Conservation (phyloP, 2,329 filamentous ascomycete species). For the Colletotrichum cereale region DNA sequence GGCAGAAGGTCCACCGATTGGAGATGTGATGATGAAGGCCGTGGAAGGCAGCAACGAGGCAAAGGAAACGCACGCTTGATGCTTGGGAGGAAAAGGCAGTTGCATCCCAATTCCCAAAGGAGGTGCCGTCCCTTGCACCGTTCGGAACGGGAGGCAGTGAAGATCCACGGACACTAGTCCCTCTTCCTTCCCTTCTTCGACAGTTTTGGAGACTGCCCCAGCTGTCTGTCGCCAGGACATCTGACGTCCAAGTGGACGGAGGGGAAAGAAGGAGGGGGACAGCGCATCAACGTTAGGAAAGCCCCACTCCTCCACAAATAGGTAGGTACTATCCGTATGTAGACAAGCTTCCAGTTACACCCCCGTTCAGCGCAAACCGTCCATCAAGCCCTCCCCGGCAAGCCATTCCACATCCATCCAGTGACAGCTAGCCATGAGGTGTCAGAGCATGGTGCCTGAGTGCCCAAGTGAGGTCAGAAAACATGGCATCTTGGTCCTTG, state of each 20-base stretch:
- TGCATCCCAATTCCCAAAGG: conserved; percentile 1
- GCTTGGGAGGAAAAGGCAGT: background rate
- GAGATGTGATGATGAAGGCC: background rate
- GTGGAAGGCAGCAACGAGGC: background rate
- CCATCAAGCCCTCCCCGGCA: conserved; percentile 2
- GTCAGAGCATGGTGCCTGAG: conserved; percentile 5
- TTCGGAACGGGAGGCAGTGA: background rate
- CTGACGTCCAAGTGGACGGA: conserved; percentile 20
- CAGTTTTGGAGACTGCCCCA: background rate
- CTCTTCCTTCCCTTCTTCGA: background rate
- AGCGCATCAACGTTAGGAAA: conserved; percentile 26
- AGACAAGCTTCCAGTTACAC: conserved; percentile 8
- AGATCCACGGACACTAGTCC: background rate
- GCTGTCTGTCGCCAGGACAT: background rate
- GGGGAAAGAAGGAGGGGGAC: conserved; percentile 6
- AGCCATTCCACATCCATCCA: background rate
- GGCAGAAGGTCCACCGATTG: background rate
- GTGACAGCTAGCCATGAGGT: conserved; percentile 5
- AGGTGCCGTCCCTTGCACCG: background rate
- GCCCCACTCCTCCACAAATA: conserved; percentile 20
- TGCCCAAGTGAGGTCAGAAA: conserved; percentile 8
- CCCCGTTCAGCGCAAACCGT: conserved; percentile 9
- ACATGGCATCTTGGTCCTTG: background rate
- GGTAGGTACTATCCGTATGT: background rate
- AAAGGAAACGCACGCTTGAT: background rate